These are phyloP conservation scores for Alternaria gaisen DNA, from an alignment of 2,329 filamentous ascomycete genomes.

Conservation along the genomic window DNA sequence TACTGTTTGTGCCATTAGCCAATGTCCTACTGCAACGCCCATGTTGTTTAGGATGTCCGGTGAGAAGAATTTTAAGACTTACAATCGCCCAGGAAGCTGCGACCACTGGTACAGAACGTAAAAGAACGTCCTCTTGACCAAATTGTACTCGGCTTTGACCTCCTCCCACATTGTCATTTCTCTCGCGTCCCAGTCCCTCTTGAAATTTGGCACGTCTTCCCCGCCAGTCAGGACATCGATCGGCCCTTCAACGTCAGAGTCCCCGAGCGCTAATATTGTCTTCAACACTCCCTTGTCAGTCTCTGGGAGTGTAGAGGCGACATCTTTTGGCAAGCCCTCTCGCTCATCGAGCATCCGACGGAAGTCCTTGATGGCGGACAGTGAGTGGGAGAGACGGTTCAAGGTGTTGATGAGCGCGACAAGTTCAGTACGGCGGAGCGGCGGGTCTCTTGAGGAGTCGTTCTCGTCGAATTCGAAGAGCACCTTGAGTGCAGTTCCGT, in stretches of 20 bases:
- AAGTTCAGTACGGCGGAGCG: slow-evolving; percentile 86
- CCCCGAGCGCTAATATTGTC: slow-evolving; percentile 38
- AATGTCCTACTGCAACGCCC: neutral
- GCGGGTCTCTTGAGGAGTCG: slow-evolving; percentile 69
- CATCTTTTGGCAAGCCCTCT: slow-evolving; percentile 39
- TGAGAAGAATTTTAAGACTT: slow-evolving; percentile 52
- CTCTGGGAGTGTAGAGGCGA: slow-evolving; percentile 27
- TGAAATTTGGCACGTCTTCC: slow-evolving; percentile 54
- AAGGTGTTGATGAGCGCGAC: slow-evolving; percentile 96
- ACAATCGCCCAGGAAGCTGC: slow-evolving; percentile 73
- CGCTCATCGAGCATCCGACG: slow-evolving; percentile 60
- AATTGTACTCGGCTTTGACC: slow-evolving; percentile 69
- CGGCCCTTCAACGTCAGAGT: slow-evolving; percentile 26
- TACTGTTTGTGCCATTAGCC: slow-evolving; percentile 47
- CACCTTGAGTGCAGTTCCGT: slow-evolving; percentile 93
- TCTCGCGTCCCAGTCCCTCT: slow-evolving; percentile 51
- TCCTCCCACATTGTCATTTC: slow-evolving; percentile 63
- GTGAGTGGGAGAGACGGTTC: slow-evolving; percentile 81
- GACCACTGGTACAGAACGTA: slow-evolving; percentile 77
- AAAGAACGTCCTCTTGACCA: slow-evolving; percentile 69
- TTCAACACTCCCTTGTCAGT: slow-evolving; percentile 42
- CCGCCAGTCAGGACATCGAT: slow-evolving; percentile 33
- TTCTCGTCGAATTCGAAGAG: slow-evolving; percentile 89
- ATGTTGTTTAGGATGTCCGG: neutral
- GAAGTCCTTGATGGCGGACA: slow-evolving; percentile 80